phyloP scores from a whole-genome alignment of 768 basidiomycete species.

The Lentinus brumalis region DNA sequence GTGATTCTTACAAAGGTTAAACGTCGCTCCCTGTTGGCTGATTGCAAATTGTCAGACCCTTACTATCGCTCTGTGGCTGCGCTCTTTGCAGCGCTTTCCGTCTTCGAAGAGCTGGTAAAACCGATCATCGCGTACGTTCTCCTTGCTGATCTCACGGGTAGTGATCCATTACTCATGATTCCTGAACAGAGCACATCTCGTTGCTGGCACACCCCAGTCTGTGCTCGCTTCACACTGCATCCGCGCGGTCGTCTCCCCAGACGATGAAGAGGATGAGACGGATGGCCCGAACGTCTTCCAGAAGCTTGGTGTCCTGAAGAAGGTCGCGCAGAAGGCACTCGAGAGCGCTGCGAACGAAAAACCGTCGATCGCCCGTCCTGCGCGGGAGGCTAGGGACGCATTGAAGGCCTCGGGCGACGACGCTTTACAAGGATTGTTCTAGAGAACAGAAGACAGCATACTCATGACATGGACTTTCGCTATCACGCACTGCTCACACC shows the following conservation, averaged over 20 bases:
- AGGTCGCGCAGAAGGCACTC: conserved; percentile 71
- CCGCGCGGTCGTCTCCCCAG: conserved; percentile 53
- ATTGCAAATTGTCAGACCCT: conserved; percentile 48
- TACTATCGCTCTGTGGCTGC: conserved; percentile 66
- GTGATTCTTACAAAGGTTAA: background rate
- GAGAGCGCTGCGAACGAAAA: conserved; percentile 71
- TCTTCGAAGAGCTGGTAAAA: conserved; percentile 62
- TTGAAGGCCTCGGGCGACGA: conserved; percentile 36
- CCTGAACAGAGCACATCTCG: conserved; percentile 55
- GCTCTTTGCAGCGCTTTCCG: conserved; percentile 64
- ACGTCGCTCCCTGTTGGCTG: background rate
- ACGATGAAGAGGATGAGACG: conserved; percentile 40
- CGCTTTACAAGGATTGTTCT: conserved; percentile 21
- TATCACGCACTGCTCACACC: background rate
- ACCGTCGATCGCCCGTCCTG: conserved; percentile 73
- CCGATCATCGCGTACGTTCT: conserved; percentile 67
- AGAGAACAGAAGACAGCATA: background rate
- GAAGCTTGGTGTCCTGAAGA: conserved; percentile 58
- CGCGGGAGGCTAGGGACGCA: conserved; percentile 79
- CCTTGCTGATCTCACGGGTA: background rate
- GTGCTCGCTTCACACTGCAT: conserved; percentile 62
- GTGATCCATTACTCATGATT: background rate
- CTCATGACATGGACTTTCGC: background rate
- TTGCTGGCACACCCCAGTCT: conserved; percentile 69
- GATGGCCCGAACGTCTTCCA: conserved; percentile 60